These are phyloP conservation scores for Sicyos baderoa DNA, from an alignment of 306 rosid species.

Conservation along the genomic window DNA sequence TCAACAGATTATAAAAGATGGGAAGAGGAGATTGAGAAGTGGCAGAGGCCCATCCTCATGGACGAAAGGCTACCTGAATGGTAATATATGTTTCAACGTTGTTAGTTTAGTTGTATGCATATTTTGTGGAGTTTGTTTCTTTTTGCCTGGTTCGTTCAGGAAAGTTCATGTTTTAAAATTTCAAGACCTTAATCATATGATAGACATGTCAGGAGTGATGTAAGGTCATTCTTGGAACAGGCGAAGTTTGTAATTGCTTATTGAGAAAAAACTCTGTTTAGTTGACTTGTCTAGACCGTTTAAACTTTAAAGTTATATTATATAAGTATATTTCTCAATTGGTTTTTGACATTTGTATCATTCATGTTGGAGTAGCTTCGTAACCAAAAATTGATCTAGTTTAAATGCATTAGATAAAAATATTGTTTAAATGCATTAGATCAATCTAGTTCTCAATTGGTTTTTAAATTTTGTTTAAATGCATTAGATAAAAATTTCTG, in stretches of 20 bases:
- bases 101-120: not conserved
- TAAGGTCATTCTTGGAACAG: not conserved
- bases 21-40: conserved; percentile 93
- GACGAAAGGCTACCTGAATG: conserved; percentile 81
- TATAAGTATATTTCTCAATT: not conserved
- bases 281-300: not conserved
- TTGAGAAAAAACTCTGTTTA: not conserved
- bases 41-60: conserved; percentile 83
- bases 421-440: not conserved
- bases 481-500: not conserved
- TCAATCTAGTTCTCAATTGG: no score
- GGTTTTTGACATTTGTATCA: not conserved
- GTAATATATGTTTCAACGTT: conserved; percentile 31
- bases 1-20: conserved; percentile 74
- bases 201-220: not conserved
- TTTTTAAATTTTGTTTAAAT: not conserved
- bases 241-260: not conserved
- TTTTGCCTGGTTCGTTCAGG: not conserved
- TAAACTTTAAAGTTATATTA: not conserved
- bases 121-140: not conserved
- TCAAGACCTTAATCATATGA: conserved; percentile 2
- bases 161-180: not conserved
- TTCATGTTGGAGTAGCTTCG: conserved; percentile 3
- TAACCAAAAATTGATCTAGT: not conserved
- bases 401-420: not conserved